Percentiles rank a stretch among this genome's conserved stretches.
Evolutionary conservation across 1,284 basidiomycete genomes (phyloP).

Genomic region (Puccinia hordei): DNA sequence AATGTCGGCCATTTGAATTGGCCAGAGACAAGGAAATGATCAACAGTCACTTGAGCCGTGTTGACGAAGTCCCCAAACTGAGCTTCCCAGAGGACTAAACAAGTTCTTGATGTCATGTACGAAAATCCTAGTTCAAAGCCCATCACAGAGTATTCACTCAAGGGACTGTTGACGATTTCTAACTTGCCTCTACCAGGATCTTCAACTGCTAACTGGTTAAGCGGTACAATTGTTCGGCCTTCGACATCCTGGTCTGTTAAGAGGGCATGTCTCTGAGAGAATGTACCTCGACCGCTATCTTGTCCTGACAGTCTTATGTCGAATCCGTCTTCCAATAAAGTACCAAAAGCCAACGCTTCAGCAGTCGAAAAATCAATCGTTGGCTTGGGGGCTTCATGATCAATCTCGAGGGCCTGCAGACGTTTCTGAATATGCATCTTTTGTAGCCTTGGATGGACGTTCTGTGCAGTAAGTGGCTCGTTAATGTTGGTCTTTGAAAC

Average conservation of each 20-base stretch:
- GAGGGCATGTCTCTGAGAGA: slow-evolving; percentile 88
- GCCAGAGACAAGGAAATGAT: slow-evolving; percentile 78
- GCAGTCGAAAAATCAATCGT: slow-evolving; percentile 80
- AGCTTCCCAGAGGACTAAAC: slow-evolving; percentile 74
- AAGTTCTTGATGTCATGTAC: slow-evolving; percentile 71
- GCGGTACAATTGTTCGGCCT: slow-evolving; percentile 69
- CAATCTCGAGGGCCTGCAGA: slow-evolving; percentile 66
- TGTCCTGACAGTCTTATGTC: slow-evolving; percentile 85
- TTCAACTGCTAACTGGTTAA: slow-evolving; percentile 58
- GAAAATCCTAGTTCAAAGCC: slow-evolving; percentile 84
- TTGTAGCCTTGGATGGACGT: slow-evolving; percentile 72
- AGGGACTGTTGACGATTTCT: slow-evolving; percentile 62
- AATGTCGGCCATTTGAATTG: slow-evolving; percentile 65
- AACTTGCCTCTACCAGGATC: slow-evolving; percentile 64
- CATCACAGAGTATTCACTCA: slow-evolving; percentile 54
- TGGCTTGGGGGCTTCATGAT: slow-evolving; percentile 56
- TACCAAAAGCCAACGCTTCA: slow-evolving; percentile 83
- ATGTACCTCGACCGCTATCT: slow-evolving; percentile 81
- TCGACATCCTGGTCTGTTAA: slow-evolving; percentile 81
- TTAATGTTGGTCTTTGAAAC: slow-evolving; percentile 3
- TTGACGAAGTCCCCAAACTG: slow-evolving; percentile 81
- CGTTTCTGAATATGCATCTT: slow-evolving; percentile 73
- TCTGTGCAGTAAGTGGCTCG: slow-evolving; percentile 63
- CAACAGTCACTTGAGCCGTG: slow-evolving; percentile 74
- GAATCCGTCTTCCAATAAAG: slow-evolving; percentile 74